Base-by-base conservation (phyloP, 1,284 basidiomycete genomes). In the Cryptococcus sp. region DNA sequence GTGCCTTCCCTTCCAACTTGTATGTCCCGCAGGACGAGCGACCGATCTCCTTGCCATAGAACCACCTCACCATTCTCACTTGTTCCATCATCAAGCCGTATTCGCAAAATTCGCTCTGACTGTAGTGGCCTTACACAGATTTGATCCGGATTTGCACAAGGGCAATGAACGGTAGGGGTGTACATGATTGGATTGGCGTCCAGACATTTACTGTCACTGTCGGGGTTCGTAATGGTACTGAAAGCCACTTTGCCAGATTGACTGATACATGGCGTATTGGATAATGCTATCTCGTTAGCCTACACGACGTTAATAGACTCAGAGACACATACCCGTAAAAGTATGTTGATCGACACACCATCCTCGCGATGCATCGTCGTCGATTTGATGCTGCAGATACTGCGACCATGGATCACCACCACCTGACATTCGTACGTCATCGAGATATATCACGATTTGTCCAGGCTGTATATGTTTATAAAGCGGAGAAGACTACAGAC, bases 371-470 rank as follows among this genome's bases (percentile, higher is more conserved):
- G 31, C 42, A 44, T 67, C 66, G 14, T 56, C 62, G 4, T 53
- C 19, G 3, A 53, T 24, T 4, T 45, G 23, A 4, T 62, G 56
- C 2, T 45, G 21, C 19, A 73, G 60, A 40, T 72, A 73, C 7
- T 48, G 43, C 2, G 28, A 37, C 70, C 70, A 73, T 4, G 43
- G 42, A 32, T 67, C 67, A 2, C 48, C 49, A 4, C 31, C 31
- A 4, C 59, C 59, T 7, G 60, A 62, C 24, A 70, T 31, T 32
- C 58, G 57, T 11, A 61, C 32, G 41, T 72, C 71, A 48, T 73
- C 67, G 19, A 73, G 48, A 49, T 72, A 67, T 3, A 67, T 69
- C 24, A 73, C 59, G 7, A 70, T 37, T 22, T 67, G 61, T 2
- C 69, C 71, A 2, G 59, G 50, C 3, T 41, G 9, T 2, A 73